Base-by-base conservation (phyloP, 139 green algal genomes). In the Cymbomonas tetramitiformis region DNA sequence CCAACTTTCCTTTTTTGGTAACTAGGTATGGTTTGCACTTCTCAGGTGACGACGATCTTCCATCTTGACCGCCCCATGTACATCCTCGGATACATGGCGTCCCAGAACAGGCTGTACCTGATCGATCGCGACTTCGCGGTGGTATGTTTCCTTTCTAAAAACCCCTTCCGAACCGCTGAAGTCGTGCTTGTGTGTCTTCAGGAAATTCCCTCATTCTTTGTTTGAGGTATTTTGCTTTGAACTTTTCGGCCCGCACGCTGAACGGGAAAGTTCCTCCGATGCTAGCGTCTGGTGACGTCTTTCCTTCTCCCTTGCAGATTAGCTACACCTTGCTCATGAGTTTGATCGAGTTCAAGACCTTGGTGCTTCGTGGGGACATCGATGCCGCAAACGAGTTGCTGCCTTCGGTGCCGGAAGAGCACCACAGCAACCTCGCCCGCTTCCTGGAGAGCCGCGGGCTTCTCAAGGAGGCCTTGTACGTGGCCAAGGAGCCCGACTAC, bases 51-150 rank as follows among this genome's bases (percentile, higher is more conserved):
- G 47, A 96, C 89, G 2, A 79, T 98, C 61, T 88, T 79, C 64
- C 91, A 98, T 70, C 67, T 98, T 49, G 91, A 98, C 75, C 66
- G 83, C 4, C 90, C 90, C 29, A 88, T 96, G 80, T 96, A 94
- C 76, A 72, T 98, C 30, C 75, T 98, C 43, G 91, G 91, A 23
- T 98, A 96, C 73, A 71, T 98, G 38, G 88, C 88, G 1, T 61
- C 73, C 18, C 83, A 94, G 70, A 84, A 75, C 59, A 64, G 84
- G 5, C 67, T 95, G 0, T 97, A 93, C 74, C 77, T 97, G 21
- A 88, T 98, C 49, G 91, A 98, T 82, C 86, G 82, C 66, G 55
- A 78, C n/a, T 74, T 71, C 68, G 18, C 30, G 10, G 18, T 64
- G 33, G 53, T 49, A 21, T 48, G 52, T n/a, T n/a, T n/a, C n/a